These are phyloP conservation scores for Cyclotella choctawhatcheeana DNA, from an alignment of 108 stramenopile species.

Conservation along the genomic window DNA sequence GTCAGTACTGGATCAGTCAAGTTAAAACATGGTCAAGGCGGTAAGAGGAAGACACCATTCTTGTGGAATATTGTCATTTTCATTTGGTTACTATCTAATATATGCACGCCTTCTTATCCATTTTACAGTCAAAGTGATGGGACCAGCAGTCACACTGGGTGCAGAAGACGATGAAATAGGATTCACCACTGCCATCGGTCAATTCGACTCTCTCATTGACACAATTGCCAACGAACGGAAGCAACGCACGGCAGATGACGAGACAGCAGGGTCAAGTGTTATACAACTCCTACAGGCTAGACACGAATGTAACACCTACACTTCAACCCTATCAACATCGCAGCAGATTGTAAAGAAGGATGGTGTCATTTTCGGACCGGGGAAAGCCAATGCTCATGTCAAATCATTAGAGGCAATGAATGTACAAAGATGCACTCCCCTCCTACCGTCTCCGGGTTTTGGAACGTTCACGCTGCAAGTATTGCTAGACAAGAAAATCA, in stretches of 20 bases:
- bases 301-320: constrained; percentile 64
- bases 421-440: constrained; percentile 20
- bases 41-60: constrained; percentile 1
- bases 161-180: constrained; percentile 57
- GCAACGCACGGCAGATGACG: no score
- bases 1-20: constrained; percentile 59
- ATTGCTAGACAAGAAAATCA: constrained; percentile 64
- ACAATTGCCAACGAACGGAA: constrained; percentile 72
- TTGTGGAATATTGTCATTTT: background rate
- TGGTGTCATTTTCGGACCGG: constrained; percentile 76
- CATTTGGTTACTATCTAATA: background rate
- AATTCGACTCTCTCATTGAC: constrained; percentile 83
- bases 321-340: constrained; percentile 69
- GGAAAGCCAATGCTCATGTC: constrained; percentile 70
- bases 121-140: constrained; percentile 51
- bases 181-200: constrained; percentile 63
- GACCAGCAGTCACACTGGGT: constrained; percentile 53
- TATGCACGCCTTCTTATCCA: background rate
- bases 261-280: constrained; percentile 27
- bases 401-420: constrained; percentile 48
- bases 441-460: constrained; percentile 59
- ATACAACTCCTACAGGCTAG: constrained; percentile 53
- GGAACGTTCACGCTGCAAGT: constrained; percentile 63
- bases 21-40: constrained; percentile 34
- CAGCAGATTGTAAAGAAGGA: constrained; percentile 71